Evolutionary conservation across 108 stramenopile genomes (phyloP), one percentile per base, ranked within the genome.

Genomic region (Asterionellopsis glacialis): DNA sequence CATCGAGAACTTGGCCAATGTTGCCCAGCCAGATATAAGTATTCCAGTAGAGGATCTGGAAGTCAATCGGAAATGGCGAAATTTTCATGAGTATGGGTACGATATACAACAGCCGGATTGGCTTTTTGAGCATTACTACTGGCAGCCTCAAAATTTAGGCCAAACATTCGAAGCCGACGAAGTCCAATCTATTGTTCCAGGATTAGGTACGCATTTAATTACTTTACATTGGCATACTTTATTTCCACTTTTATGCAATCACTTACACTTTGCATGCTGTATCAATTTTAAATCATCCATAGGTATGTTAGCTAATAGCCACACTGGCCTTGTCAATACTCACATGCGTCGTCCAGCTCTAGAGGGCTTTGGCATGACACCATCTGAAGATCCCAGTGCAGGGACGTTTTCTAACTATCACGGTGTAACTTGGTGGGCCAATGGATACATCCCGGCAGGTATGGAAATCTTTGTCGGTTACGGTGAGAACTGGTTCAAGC

Each of bases 401-500:
- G 83, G 79, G 19, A 67, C 79, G 7, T 48, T 38, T 0, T 67
- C 82, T 1, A 23, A 10, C 7, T 74, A 72, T 66, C 45, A 65
- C 15, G 39, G 55, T 50, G 54, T 75, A 0, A 0, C 16, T 3
- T 74, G 61, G 41, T 11, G 50, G 27, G 61, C 73, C 0, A 16
- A 13, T 0, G 13, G 49, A 11, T 39, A 74, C n/a, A 67, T 83
- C 60, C 47, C 45, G 16, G 77, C 73, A 3, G 83, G 79, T 27
- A 68, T 57, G 16, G 85, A 86, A 56, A 42, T 87, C n/a, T 84
- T 81, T 68, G 73, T 77, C 5, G 47, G 39, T 5, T 84, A 81
- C 51, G 83, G 79, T 10, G 74, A 71, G 14, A 55, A 53, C 4
- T 84, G 79, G 79, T 84, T 84, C 44, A 24, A 41, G 22, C 55